These are phyloP conservation scores for Hibiscus syriacus DNA, from an alignment of 345 rosid species.

Conservation along the genomic window DNA sequence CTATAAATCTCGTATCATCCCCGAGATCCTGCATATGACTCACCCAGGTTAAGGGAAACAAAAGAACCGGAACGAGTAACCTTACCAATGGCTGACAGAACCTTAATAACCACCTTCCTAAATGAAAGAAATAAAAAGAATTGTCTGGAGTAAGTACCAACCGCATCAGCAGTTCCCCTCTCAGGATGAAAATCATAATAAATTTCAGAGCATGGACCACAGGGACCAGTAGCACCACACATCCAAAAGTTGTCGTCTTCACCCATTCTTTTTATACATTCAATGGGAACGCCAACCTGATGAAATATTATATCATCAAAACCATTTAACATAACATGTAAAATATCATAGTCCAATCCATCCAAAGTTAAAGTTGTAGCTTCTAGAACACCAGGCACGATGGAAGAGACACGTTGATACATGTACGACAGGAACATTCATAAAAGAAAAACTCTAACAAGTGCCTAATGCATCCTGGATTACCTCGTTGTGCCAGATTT, in stretches of 20 bases:
- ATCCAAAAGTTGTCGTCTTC: slow-evolving; percentile 94
- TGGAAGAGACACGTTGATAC: not conserved
- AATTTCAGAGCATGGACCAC: slow-evolving; percentile 97
- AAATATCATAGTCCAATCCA: not conserved
- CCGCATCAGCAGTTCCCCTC: slow-evolving; percentile 49
- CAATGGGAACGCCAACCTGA: slow-evolving; percentile 77
- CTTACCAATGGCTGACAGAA: not conserved
- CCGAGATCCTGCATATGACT: slow-evolving; percentile 68
- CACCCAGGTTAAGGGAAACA: slow-evolving; percentile 4
- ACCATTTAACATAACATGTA: slow-evolving; percentile 7
- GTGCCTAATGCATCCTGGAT: slow-evolving; percentile 9
- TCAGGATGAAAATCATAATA: slow-evolving; percentile 90
- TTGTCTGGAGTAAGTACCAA: slow-evolving; percentile 27
- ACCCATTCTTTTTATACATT: slow-evolving; percentile 81
- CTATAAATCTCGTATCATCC: slow-evolving; percentile 83
- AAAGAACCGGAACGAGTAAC: not conserved
- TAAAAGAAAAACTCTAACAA: not conserved
- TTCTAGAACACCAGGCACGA: not conserved
- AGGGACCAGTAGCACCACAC: slow-evolving; percentile 90
- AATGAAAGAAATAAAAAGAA: not conserved
- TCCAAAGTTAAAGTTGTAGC: not conserved
- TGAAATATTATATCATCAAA: slow-evolving; percentile 11
- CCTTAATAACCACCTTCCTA: not conserved
- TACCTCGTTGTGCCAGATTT: slow-evolving; percentile 82
- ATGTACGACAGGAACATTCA: not conserved